Evolutionary conservation across 345 rosid species (phyloP), one percentile per base, ranked within the genome.

Genomic region (Zanthoxylum bungeanum): DNA sequence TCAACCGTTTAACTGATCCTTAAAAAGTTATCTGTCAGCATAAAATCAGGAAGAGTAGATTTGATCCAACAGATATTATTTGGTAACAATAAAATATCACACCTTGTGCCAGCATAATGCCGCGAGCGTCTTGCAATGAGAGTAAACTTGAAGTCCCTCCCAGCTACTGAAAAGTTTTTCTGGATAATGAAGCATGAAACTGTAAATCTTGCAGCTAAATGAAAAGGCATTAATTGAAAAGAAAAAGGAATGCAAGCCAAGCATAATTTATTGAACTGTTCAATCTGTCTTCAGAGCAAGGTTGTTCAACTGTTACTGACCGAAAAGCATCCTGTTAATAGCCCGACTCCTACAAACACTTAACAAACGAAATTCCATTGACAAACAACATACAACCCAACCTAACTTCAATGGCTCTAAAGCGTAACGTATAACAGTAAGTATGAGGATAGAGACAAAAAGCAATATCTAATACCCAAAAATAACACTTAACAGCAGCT

Each of bases 61-160:
- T 21, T 22, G 31, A 61, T 61, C 16, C 9, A 37, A 37, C 59
- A 11, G 19, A 69, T 36, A 33, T 74, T 44, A 49, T 60, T 59
- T 58, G 49, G 40, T 49, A 50, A 30, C 52, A 14, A 44, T 25
- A 59, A 28, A 50, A 62, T 14, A 58, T 68, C 37, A 58, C 69
- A 95, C 99, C 99, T 95, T 74, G 99, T 95, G 68, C 99, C 99
- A 71, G 99, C 99, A 81, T 85, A 95, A 80, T 92, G 90, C 52
- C 96, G 88, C 22, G 99, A 95, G 21, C 99, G 89, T 68, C 99
- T 90, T 10, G 99, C 86, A 69, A 95, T 91, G 42, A 95, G 86
- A 66, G 93, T 89, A 75, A 92, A 65, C 77, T 77, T 88, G 73
- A 92, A 78, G 68, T 81, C 89, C 79, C 76, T 88, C 75, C 80